Conservation (phyloP, 768 basidiomycete genomes). For the Boletus eberwhitei region DNA sequence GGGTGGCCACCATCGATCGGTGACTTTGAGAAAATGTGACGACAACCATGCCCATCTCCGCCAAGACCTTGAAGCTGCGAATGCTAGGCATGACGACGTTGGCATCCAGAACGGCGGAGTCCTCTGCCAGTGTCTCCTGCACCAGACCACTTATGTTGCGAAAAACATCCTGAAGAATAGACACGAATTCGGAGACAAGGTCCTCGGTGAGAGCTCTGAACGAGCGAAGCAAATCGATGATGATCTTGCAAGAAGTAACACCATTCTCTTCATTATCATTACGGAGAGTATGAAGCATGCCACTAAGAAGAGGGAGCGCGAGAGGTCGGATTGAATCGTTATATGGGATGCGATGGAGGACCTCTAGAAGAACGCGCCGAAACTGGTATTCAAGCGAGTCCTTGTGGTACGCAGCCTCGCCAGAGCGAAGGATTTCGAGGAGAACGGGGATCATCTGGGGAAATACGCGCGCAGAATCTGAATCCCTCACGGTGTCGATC, state of each 20-base stretch:
- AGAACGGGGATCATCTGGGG: constrained; percentile 72
- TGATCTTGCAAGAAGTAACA: constrained; percentile 81
- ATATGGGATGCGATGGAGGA: constrained; percentile 82
- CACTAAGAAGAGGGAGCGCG: constrained; percentile 61
- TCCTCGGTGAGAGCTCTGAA: constrained; percentile 73
- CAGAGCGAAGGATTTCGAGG: constrained; percentile 66
- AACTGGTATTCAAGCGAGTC: constrained; percentile 75
- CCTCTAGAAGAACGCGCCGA: constrained; percentile 83
- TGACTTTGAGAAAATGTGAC: constrained; percentile 87
- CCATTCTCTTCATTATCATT: constrained; percentile 97
- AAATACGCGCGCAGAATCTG: constrained; percentile 66
- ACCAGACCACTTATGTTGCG: constrained; percentile 71
- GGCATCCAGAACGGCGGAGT: constrained; percentile 52
- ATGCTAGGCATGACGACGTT: constrained; percentile 65
- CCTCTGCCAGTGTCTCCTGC: constrained; percentile 68
- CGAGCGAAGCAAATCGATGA: constrained; percentile 83
- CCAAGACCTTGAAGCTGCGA: constrained; percentile 89
- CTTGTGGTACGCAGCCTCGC: constrained; percentile 63
- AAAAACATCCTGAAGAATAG: constrained; percentile 76
- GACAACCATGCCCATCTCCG: constrained; percentile 91
- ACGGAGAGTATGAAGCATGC: constrained; percentile 81
- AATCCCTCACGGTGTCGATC: constrained; percentile 74
- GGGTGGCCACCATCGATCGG: constrained; percentile 57
- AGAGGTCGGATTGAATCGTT: constrained; percentile 75
- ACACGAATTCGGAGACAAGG: constrained; percentile 72